Percentiles rank a stretch among this genome's conserved stretches.
These are phyloP conservation scores for Phytophthora parvispora DNA, from an alignment of 352 stramenopile genomes.

Conservation along the genomic window DNA sequence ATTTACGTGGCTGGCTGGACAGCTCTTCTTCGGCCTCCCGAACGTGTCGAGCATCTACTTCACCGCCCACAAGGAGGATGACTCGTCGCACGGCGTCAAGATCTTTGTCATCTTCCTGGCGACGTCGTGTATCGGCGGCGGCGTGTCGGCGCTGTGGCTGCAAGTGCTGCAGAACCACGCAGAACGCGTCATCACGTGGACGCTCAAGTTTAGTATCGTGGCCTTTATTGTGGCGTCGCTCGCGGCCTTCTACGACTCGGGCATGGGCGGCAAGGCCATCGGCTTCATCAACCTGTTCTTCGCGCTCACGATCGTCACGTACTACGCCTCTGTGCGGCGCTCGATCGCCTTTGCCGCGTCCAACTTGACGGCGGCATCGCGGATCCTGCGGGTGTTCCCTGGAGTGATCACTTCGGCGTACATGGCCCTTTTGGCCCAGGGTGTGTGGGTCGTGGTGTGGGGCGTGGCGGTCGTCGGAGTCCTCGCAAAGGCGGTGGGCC, in stretches of 20 bases:
- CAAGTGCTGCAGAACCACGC: constrained; percentile 82
- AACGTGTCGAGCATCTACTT: constrained; percentile 87
- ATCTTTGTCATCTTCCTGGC: constrained; percentile 77
- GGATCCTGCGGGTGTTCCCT: constrained; percentile 82
- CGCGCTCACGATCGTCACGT: constrained; percentile 65
- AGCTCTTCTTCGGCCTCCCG: constrained; percentile 81
- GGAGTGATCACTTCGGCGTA: constrained; percentile 77
- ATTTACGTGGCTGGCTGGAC: constrained; percentile 1
- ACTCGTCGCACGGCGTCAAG: constrained; percentile 76
- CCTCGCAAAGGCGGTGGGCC: constrained; percentile 59
- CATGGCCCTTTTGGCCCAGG: constrained; percentile 67
- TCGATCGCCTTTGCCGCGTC: constrained; percentile 86
- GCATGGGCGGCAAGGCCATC: constrained; percentile 79
- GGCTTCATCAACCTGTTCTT: constrained; percentile 88
- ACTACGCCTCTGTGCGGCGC: constrained; percentile 71
- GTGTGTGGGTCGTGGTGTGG: constrained; percentile 83
- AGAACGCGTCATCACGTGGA: constrained; percentile 76
- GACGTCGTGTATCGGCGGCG: constrained; percentile 73
- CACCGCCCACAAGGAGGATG: constrained; percentile 69
- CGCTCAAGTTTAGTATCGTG: constrained; percentile 70
- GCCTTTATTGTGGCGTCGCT: constrained; percentile 58
- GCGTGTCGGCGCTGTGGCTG: constrained; percentile 81
- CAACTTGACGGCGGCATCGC: constrained; percentile 76
- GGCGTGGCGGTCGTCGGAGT: constrained; percentile 80
- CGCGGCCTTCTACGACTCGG: constrained; percentile 77